phyloP scores from a whole-genome alignment of 139 green algal species.

The Medakamo hakoo region DNA sequence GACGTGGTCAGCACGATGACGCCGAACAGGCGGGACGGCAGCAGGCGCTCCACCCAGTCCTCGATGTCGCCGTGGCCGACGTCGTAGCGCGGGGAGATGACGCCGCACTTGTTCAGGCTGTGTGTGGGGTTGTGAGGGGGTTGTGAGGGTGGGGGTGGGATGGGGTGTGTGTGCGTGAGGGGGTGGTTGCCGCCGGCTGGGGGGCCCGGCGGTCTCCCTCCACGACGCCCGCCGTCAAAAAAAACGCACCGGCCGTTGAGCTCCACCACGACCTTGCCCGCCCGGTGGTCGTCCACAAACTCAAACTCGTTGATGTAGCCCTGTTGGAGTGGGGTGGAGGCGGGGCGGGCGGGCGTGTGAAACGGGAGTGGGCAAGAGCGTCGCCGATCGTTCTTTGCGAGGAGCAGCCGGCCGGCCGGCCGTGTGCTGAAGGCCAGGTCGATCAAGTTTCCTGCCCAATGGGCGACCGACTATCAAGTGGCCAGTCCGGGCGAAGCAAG shows the following conservation, averaged over 20 bases:
- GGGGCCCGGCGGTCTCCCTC: neutral
- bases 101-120: slow-evolving; percentile 97
- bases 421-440: too few species aligned
- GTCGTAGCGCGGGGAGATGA: slow-evolving; percentile 95
- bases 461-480: too few species aligned
- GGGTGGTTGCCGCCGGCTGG: neutral
- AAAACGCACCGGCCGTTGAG: slow-evolving; percentile 70
- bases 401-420: too few species aligned
- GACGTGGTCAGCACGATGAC: slow-evolving; percentile 95
- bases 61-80: slow-evolving; percentile 68
- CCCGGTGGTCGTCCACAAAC: slow-evolving; percentile 92
- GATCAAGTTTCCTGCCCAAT: too few species aligned
- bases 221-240: neutral
- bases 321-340: slow-evolving; percentile 37
- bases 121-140: neutral
- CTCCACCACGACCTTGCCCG: slow-evolving; percentile 98
- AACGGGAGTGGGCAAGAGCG: too few species aligned
- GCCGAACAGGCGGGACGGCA: slow-evolving; percentile 96
- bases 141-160: neutral
- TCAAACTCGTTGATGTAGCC: slow-evolving; percentile 99
- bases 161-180: neutral
- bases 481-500: too few species aligned
- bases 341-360: neutral
- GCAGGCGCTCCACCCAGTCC: slow-evolving; percentile 84
- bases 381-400: too few species aligned